Percentiles rank a stretch among this genome's conserved stretches.
Evolutionary conservation across 192 early-diverging fungal genomes (phyloP).

Genomic region (Coemansia sp.): DNA sequence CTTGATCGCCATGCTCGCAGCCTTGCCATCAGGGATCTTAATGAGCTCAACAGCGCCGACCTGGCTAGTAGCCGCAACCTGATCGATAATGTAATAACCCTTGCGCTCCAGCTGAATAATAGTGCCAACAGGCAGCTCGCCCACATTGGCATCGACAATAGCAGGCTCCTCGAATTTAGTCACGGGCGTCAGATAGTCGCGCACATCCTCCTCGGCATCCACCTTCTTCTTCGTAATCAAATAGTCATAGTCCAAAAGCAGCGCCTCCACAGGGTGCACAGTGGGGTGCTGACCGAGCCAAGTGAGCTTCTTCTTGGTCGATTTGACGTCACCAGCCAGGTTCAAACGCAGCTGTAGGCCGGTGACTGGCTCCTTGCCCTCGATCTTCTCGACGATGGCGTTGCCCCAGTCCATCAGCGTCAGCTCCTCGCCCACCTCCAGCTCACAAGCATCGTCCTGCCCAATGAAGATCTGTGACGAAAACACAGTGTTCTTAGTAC

Average conservation of each 20-base stretch:
- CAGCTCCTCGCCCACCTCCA: conserved; percentile 87
- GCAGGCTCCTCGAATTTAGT: conserved; percentile 77
- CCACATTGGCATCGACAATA: conserved; percentile 74
- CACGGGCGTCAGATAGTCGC: conserved; percentile 80
- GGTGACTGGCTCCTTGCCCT: conserved; percentile 61
- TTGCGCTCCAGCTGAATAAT: conserved; percentile 97
- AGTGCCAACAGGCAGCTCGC: conserved; percentile 62
- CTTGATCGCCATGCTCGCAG: conserved; percentile 69
- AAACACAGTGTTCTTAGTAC: conserved; percentile 82
- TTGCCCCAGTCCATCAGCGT: conserved; percentile 99
- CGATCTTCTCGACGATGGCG: conserved; percentile 80
- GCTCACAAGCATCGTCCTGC: conserved; percentile 81
- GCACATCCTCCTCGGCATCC: conserved; percentile 86
- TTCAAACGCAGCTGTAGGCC: conserved; percentile 69
- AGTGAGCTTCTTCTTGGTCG: conserved; percentile 98
- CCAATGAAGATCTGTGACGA: conserved; percentile 79
- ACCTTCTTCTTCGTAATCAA: conserved; percentile 98
- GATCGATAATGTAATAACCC: conserved; percentile 94
- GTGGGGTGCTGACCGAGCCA: conserved; percentile 78
- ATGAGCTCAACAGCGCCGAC: conserved; percentile 71
- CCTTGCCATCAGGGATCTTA: conserved; percentile 92
- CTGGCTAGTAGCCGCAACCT: conserved; percentile 54
- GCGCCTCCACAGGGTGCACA: conserved; percentile 64
- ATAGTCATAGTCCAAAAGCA: conserved; percentile 94
- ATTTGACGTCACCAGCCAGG: conserved; percentile 94